These are phyloP conservation scores for Debaryomyces sp. DNA, from an alignment of 1,139 yeast species.

Conservation along the genomic window DNA sequence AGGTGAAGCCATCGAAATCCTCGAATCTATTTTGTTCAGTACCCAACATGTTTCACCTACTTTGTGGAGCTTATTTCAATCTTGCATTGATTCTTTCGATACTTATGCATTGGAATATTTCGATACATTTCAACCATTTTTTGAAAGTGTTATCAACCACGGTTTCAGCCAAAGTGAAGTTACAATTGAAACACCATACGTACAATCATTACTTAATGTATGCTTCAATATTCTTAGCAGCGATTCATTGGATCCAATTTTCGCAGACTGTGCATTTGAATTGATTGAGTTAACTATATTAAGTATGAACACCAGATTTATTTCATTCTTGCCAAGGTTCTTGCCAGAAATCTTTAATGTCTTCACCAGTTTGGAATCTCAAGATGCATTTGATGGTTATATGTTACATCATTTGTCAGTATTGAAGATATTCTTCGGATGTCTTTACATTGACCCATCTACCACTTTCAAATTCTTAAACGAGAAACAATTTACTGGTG, in stretches of 20 bases:
- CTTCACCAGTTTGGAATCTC: conserved; percentile 36
- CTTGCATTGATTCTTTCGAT: conserved; percentile 50
- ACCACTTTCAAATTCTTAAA: conserved; percentile 40
- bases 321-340: conserved; percentile 36
- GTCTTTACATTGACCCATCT: conserved; percentile 43
- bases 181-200: conserved; percentile 40
- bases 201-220: conserved; percentile 41
- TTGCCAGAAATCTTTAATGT: conserved; percentile 41
- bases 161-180: conserved; percentile 44
- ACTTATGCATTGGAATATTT: conserved; percentile 57
- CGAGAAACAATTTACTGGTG: conserved; percentile 37
- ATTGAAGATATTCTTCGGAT: conserved; percentile 46
- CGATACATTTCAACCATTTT: conserved; percentile 52
- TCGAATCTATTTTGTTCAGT: conserved; percentile 49
- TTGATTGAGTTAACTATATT: conserved; percentile 42
- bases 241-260: conserved; percentile 44
- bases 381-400: conserved; percentile 49
- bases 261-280: conserved; percentile 46
- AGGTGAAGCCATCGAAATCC: conserved; percentile 51
- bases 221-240: conserved; percentile 40
- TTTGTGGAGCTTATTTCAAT: conserved; percentile 49
- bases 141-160: conserved; percentile 49
- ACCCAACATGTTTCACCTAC: conserved; percentile 46
- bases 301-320: conserved; percentile 38
- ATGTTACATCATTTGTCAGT: conserved; percentile 52